phyloP scores from a whole-genome alignment of 257 asterid species.

The Eustoma russellianum region DNA sequence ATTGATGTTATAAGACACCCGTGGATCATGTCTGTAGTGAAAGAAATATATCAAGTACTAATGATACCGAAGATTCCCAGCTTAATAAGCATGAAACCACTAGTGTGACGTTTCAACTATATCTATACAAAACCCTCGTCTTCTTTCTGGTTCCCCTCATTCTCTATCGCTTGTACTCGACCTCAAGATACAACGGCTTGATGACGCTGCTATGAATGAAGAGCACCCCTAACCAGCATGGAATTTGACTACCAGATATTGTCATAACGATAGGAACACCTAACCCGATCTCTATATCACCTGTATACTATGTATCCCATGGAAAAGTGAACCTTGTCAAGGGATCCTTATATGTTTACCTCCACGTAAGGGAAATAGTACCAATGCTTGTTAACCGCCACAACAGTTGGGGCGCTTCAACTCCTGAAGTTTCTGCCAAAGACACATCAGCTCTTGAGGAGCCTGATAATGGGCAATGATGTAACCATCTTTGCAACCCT shows the following conservation, averaged over 20 bases:
- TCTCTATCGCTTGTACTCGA: neutral
- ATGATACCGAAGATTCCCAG: too few relatives aligned
- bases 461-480: constrained; percentile 88
- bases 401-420: constrained; percentile 57
- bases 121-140: too few relatives aligned
- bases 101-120: too few relatives aligned
- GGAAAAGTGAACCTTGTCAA: neutral
- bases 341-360: neutral
- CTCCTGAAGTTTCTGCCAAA: constrained; percentile 94
- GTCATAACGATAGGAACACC: neutral
- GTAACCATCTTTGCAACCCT: constrained; percentile 80
- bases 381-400: constrained; percentile 33
- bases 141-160: too few relatives aligned
- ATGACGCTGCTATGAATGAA: neutral
- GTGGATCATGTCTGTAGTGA: too few relatives aligned
- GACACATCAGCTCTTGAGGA: constrained; percentile 84
- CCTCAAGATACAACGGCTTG: constrained; percentile 6
- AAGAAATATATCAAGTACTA: too few relatives aligned
- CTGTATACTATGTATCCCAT: neutral
- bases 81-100: too few relatives aligned
- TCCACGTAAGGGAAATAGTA: neutral
- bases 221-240: neutral
- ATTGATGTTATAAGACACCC: too few relatives aligned
- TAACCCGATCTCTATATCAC: neutral
- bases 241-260: neutral